Evolutionary conservation across 1,139 yeast genomes (phyloP).

Genomic region (Arxiozyma telluris): DNA sequence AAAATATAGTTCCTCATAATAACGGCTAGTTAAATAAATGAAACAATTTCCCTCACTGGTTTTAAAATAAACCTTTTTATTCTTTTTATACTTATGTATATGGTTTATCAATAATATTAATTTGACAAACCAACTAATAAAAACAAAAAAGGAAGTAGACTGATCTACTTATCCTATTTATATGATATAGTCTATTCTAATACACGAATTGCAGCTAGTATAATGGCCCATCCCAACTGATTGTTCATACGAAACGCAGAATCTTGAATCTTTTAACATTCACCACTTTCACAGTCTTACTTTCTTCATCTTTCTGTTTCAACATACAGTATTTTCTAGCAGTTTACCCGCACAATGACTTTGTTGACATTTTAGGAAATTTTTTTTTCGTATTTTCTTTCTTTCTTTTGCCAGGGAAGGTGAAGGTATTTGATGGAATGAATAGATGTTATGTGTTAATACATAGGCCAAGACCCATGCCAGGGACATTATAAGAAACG

Average conservation of each 20-base stretch:
- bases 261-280: no score
- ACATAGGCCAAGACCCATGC: no score
- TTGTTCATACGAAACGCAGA: no score
- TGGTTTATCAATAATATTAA: background rate
- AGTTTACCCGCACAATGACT: constrained; percentile 1
- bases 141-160: background rate
- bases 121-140: background rate
- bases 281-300: background rate
- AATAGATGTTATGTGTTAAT: no score
- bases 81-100: background rate
- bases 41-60: background rate
- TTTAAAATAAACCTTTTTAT: background rate
- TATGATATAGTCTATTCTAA: no score
- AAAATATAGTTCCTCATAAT: background rate
- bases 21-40: background rate
- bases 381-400: no score
- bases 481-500: no score
- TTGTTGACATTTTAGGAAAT: background rate
- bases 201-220: no score
- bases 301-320: background rate
- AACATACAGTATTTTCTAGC: no score
- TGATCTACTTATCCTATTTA: background rate
- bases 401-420: background rate
- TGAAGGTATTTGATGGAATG: no score
- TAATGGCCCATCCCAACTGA: background rate